Evolutionary conservation across 768 basidiomycete species (phyloP).

Genomic region (Lactarius deliciosus): DNA sequence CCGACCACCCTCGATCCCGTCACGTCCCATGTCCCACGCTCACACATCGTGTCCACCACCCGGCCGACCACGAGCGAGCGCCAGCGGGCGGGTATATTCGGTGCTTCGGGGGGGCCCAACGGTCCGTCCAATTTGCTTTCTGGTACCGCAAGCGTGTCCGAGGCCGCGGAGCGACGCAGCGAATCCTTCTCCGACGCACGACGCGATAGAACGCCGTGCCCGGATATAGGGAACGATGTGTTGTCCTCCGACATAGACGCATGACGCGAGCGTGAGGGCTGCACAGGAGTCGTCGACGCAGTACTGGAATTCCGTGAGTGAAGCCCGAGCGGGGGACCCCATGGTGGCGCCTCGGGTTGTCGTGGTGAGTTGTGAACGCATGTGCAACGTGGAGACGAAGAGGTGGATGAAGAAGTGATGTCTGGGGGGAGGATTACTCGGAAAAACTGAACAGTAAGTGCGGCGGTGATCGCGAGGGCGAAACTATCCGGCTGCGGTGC

Average conservation of each 20-base stretch:
- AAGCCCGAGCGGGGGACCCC: constrained; percentile 47
- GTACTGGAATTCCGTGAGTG: constrained; percentile 66
- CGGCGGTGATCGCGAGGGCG: constrained; percentile 63
- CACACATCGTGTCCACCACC: constrained; percentile 58
- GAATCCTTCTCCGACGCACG: constrained; percentile 69
- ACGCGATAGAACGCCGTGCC: constrained; percentile 73
- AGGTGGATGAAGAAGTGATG: constrained; percentile 24
- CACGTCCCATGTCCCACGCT: constrained; percentile 79
- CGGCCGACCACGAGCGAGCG: constrained; percentile 54
- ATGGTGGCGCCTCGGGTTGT: constrained; percentile 40
- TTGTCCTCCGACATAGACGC: constrained; percentile 49
- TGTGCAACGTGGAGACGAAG: constrained; percentile 57
- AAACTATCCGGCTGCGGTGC: constrained; percentile 67
- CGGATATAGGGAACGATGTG: constrained; percentile 73
- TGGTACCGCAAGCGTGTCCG: constrained; percentile 48
- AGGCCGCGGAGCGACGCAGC: constrained; percentile 45
- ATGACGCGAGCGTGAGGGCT: constrained; percentile 49
- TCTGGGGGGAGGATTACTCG: constrained; percentile 56
- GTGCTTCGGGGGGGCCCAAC: constrained; percentile 28
- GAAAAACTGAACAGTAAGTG: constrained; percentile 61
- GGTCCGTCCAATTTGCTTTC: constrained; percentile 37
- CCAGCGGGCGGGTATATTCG: constrained; percentile 46
- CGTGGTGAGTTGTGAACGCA: constrained; percentile 56
- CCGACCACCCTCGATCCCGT: constrained; percentile 58
- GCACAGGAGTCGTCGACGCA: constrained; percentile 42